Conservation (phyloP, 495 filamentous ascomycete genomes). For the Penicillium daleae region DNA sequence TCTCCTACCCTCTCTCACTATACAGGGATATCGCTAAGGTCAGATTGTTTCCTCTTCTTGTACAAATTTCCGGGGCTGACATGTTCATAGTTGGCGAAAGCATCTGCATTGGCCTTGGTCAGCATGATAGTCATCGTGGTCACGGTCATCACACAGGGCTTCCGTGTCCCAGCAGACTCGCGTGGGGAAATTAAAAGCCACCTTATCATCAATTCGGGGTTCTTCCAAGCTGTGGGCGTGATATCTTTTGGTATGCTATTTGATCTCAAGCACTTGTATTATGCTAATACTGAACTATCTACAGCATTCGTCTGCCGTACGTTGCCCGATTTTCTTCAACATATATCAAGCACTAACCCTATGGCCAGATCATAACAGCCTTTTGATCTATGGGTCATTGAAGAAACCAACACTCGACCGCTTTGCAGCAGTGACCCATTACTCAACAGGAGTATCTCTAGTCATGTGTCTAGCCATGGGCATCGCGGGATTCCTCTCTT, state of each 20-base stretch:
- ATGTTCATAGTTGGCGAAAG: slow-evolving; percentile 80
- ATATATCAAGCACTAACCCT: slow-evolving; percentile 17
- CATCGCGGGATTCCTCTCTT: slow-evolving; percentile 85
- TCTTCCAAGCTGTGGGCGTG: slow-evolving; percentile 95
- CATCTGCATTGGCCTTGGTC: slow-evolving; percentile 84
- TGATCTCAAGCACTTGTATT: background rate
- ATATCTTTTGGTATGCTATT: slow-evolving; percentile 83
- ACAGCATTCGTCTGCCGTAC: slow-evolving; percentile 84
- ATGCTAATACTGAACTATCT: slow-evolving; percentile 34
- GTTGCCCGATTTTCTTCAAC: slow-evolving; percentile 25
- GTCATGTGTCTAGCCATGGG: slow-evolving; percentile 88
- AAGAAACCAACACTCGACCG: slow-evolving; percentile 93
- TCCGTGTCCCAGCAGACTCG: slow-evolving; percentile 67
- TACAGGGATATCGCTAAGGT: slow-evolving; percentile 98
- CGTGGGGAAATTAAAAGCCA: slow-evolving; percentile 68
- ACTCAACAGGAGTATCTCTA: slow-evolving; percentile 85
- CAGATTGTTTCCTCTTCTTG: slow-evolving; percentile 16
- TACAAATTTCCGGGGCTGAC: background rate
- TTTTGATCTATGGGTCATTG: slow-evolving; percentile 95
- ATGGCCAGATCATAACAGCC: slow-evolving; percentile 81
- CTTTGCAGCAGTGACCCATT: slow-evolving; percentile 90
- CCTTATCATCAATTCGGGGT: slow-evolving; percentile 76
- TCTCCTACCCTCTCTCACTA: slow-evolving; percentile 90
- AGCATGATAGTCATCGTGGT: slow-evolving; percentile 90
- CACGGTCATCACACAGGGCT: slow-evolving; percentile 86